Conservation (phyloP, 768 basidiomycete genomes). For the Tylopilus plumbeoviolaceoides region DNA sequence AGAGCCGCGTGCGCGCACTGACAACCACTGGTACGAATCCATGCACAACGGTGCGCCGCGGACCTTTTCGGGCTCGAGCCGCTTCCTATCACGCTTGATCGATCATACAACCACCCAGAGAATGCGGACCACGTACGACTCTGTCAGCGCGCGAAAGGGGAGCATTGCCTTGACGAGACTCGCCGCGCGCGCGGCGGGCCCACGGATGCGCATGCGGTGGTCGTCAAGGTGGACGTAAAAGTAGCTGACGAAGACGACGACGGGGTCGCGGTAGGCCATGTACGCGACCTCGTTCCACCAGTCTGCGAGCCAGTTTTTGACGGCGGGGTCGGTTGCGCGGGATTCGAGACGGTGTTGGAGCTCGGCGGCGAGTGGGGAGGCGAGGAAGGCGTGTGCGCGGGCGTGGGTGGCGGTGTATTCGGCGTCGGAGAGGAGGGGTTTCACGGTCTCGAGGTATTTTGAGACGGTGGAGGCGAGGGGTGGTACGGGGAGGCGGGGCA, state of each 20-base stretch:
- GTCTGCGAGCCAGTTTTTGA: conserved; percentile 84
- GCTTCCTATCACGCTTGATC: conserved; percentile 41
- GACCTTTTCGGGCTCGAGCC: conserved; percentile 85
- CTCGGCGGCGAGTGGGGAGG: conserved; percentile 61
- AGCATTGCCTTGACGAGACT: conserved; percentile 80
- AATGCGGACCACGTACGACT: conserved; percentile 47
- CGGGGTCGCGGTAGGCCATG: conserved; percentile 84
- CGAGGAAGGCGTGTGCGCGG: conserved; percentile 63
- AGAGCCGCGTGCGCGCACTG: conserved; percentile 20
- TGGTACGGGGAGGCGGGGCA: conserved; percentile 82
- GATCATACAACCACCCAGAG: background rate
- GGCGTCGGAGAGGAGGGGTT: conserved; percentile 66
- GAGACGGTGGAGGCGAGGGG: conserved; percentile 73
- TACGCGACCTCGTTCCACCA: conserved; percentile 98
- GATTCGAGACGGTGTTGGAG: conserved; percentile 77
- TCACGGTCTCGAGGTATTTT: conserved; percentile 86
- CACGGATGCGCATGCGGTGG: conserved; percentile 31
- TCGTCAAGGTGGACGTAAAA: conserved; percentile 88
- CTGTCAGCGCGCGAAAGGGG: conserved; percentile 78
- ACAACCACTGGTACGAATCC: conserved; percentile 94
- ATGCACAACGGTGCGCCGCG: conserved; percentile 79
- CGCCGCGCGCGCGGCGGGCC: conserved; percentile 70
- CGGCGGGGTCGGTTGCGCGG: conserved; percentile 57
- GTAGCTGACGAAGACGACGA: conserved; percentile 92
- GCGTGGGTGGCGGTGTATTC: conserved; percentile 57